Evolutionary conservation across 108 stramenopile genomes (phyloP), one percentile per base, ranked within the genome.

Genomic region (Fragilaria radians): DNA sequence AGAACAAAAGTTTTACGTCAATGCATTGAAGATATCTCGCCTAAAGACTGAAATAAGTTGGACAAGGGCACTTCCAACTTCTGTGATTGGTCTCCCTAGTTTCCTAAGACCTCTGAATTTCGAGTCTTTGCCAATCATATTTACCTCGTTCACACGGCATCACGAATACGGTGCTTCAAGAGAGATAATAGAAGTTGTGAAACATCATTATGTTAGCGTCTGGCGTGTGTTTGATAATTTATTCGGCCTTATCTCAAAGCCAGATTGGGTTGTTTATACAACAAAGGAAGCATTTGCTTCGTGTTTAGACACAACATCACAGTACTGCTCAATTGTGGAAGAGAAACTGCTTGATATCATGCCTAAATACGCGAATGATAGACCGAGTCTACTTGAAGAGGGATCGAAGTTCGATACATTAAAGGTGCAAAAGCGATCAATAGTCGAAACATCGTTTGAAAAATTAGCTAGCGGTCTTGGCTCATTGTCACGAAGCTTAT

Each of bases 1-100:
- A 32, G 55, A 67, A 31, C 75, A 60, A 46, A 86, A 86, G 54
- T 76, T 66, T 29, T 82, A 86, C 63, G 72, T 86, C 27, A 80
- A 86, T 33, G 65, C 63, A 21, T 26, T 81, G n/a, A 62, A 55
- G 33, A 74, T 86, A 36, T 79, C 80, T 9, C 62, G 70, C 7
- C 59, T 77, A 7, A 74, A 58, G 49, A 61, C 77, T 14, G 73
- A 86, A 36, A 56, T 86, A 14, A 78, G 77, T 47, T 86, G 79
- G 71, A 73, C 80, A n/a, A 77, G 77, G 5, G 46, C 62, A 36
- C 65, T 76, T 14, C 77, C 78, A 9, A 58, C 49, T 45, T 34
- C 68, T 1, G 32, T 60, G 2, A 33, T 79, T 32, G 71, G 65
- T 4, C 30, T 72, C 17, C 67, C 67, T 23, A 28, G 52, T 7